Evolutionary conservation across 2,329 filamentous ascomycete species (phyloP), one percentile per base, ranked within the genome.

Genomic region (Colletotrichum sp.): DNA sequence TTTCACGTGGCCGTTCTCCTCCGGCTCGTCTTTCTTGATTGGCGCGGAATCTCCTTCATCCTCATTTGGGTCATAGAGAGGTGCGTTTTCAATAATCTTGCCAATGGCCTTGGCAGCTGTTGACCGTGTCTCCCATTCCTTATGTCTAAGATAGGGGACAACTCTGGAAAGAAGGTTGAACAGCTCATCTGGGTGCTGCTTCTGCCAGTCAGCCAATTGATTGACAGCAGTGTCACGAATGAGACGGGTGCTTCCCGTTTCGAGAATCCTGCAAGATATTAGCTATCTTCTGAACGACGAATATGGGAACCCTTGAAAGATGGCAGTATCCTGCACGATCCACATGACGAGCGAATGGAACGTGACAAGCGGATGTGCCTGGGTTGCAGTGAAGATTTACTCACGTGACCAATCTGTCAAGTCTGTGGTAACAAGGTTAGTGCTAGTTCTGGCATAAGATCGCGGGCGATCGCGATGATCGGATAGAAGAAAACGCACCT

Each of bases 141-240:
- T 98, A 80, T 97, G 96, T 75, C 95, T 93, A 34, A 99, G 90
- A 85, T 98, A 99, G 1, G 97, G 96, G n/a, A 99, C 93, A 36
- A 99, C 96, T 76, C 96, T 91, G 34, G 95, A 96, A 15, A 99
- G 90, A 8, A 99, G 90, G 83, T 99, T 98, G 87, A 99, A 99
- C 2, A 99, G 89, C 85, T 99, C 98, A 86, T 99, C 96, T 0
- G 97, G 97, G 81, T 99, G 97, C 84, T 97, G 95, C 84, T 98
- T 99, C 86, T 99, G 98, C 85, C 98, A 97, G 86, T 99, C 97
- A 77, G 96, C 97, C 78, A 99, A 91, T 87, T 99, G 97, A 83
- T 98, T 96, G 77, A 98, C 97, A 78, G 97, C 98, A 78, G 97
- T 99, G 83, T 98, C 98, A 80, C 98, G 94, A 83, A 99, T 99